Evolutionary conservation across 2,329 filamentous ascomycete genomes (phyloP), one percentile per base, ranked within the genome.

Genomic region (Aspergillus sp.): DNA sequence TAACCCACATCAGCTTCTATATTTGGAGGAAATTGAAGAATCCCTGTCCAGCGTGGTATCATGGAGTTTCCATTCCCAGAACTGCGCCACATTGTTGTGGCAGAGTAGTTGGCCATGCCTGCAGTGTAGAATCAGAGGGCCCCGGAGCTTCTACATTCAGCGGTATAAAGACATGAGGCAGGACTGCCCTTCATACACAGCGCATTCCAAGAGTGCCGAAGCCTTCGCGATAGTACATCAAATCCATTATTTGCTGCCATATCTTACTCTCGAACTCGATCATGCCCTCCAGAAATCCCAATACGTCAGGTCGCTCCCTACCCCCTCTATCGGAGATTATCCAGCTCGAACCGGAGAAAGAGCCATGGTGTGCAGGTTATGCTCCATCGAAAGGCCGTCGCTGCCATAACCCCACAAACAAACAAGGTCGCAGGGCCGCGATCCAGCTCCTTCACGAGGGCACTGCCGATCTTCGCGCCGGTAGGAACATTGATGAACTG

Each of bases 331-430:
- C 53, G 10, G 49, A 58, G 0, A 61, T 64, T 20, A 51, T 65
- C 17, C 21, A 50, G 0, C 50, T 65, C 13, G 14, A 61, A n/a
- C 61, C 59, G 7, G 53, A 57, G 1, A 2, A 49, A 17, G 61
- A 64, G 14, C 42, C 53, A 16, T 56, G 44, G 41, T 63, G 62
- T 41, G 55, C 43, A 19, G 62, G 60, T 2, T 59, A 54, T 13
- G 61, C 60, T 3, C 41, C 36, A 3, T 57, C 58, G 1, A 9
- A 57, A 19, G 44, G 56, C 19, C 57, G 58, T 29, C 60, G 55
- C 13, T 65, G 58, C 34, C 52, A 52, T 10, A 23, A 10, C 5
- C 40, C 19, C 4, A 61, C 56, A 23, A 59, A 59, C 43, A 45
- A 40, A 4, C 19, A 6, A 2, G 57, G 53, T 29, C 59, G 60